These are phyloP conservation scores for Nephelium lappaceum DNA, from an alignment of 345 rosid genomes.

Conservation along the genomic window DNA sequence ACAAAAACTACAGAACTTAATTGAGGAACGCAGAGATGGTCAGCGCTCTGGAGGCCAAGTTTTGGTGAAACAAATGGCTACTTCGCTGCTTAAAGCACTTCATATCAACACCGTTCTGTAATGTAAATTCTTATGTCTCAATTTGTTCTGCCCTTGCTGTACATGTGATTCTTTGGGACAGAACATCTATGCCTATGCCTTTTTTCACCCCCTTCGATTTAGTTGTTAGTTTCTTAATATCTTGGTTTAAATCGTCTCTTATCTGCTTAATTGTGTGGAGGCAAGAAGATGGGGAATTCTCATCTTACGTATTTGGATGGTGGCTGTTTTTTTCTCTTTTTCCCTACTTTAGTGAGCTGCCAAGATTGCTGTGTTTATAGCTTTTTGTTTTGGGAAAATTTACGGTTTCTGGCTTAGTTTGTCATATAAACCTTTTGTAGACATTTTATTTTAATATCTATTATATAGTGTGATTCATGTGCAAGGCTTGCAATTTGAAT, in stretches of 20 bases:
- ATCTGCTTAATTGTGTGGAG: neutral
- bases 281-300: too few relatives aligned
- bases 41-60: slow-evolving; percentile 98
- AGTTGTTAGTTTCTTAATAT: neutral
- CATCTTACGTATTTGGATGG: neutral
- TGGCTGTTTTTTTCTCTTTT: slow-evolving; percentile 18
- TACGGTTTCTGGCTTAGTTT: neutral
- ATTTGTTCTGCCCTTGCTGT: slow-evolving; percentile 17
- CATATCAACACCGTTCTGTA: slow-evolving; percentile 89
- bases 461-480: neutral
- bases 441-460: neutral
- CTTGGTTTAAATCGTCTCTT: neutral
- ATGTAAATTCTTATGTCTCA: slow-evolving; percentile 21
- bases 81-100: slow-evolving; percentile 92
- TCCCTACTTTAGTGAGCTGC: neutral
- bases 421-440: neutral
- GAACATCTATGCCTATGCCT: neutral
- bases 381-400: neutral
- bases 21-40: slow-evolving; percentile 96
- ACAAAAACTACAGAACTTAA: slow-evolving; percentile 76
- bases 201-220: neutral
- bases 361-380: neutral
- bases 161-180: slow-evolving; percentile 27
- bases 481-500: slow-evolving; percentile 33
- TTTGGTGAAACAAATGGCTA: slow-evolving; percentile 96